Conservation (phyloP, 768 basidiomycete species). For the Trichaptum fuscoviolaceum region DNA sequence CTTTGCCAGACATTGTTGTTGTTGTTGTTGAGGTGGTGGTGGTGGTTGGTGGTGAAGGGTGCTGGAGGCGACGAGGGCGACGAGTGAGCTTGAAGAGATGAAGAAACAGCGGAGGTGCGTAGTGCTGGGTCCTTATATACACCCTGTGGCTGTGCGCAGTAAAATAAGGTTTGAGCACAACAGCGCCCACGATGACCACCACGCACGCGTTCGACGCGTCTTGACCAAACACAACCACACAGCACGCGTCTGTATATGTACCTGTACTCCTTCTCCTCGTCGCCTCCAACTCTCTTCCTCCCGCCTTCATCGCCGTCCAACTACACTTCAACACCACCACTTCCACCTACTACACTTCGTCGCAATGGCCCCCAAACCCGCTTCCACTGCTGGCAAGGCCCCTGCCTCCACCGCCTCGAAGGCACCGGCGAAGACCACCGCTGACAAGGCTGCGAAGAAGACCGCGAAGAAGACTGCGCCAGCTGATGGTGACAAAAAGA, state of each 20-base stretch:
- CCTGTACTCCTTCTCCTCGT: background rate
- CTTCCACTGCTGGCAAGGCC: conserved; percentile 35
- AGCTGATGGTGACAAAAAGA: conserved; percentile 76
- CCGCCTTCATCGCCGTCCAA: conserved; percentile 16
- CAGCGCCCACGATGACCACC: background rate
- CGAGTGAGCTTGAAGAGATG: background rate
- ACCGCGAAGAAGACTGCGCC: conserved; percentile 48
- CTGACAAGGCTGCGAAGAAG: conserved; percentile 73
- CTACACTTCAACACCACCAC: conserved; percentile 10
- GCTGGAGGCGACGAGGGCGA: conserved; percentile 6
- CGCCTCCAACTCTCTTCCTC: background rate
- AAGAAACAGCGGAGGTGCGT: background rate
- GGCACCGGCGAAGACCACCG: conserved; percentile 64
- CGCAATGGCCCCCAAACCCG: conserved; percentile 18
- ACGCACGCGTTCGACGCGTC: conserved; percentile 7
- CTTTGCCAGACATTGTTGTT: conserved; percentile 45
- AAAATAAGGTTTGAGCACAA: conserved; percentile 5
- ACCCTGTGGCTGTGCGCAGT: background rate
- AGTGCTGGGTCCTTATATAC: background rate
- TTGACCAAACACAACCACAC: conserved; percentile 3
- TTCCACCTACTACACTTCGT: background rate
- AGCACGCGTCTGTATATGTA: conserved; percentile 4
- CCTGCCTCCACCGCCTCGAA: conserved; percentile 83
- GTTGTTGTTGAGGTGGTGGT: conserved; percentile 18
- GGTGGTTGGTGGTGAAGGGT: conserved; percentile 15